Evolutionary conservation across 176 grass and related monocot genomes (phyloP), one percentile per base, ranked within the genome.

Genomic region (Hsuehochloa calcarea): DNA sequence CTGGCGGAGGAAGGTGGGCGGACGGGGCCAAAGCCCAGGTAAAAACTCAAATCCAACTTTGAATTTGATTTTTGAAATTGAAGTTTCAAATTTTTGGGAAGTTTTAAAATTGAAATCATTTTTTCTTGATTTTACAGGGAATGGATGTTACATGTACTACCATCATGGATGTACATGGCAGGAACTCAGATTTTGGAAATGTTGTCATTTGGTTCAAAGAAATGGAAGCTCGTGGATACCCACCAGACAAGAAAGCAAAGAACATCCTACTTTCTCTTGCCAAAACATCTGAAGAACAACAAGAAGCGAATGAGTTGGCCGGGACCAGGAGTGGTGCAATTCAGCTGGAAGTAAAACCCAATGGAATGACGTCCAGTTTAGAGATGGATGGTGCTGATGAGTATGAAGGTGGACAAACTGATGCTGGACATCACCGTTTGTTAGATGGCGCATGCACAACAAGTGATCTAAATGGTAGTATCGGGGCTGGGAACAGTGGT

Each of bases 181-280:
- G 86, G 86, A 98, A 94, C 78, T 85, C 87, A 22, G 96, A 95
- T 88, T 95, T 98, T 85, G 93, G 87, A 72, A 90, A 92, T 72
- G 96, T 93, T 26, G 88, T 86, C 47, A 87, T 92, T 83, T 94
- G 93, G 93, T 98, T 92, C 67, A 95, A 92, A 47, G 85, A 98
- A 85, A 98, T 98, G 93, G 89, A 82, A 56, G 71, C 78, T 68
- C 88, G 74, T 46, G 93, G 91, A 61, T 89, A 86, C 72, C 83
- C 89, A 75, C 85, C 89, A 76, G 96, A 95, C 86, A 90, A 89
- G 81, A 95, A 95, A 82, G 91, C 93, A 46, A 94, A 93, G 84
- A 95, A 92, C 52, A 92, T 95, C 77, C 84, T 98, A 16, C 88
- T 95, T 66, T 95, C 89, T 40, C 90, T 98, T 46, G 89, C 91